These are phyloP conservation scores for Zygosaccharomyces lentus DNA, from an alignment of 805 yeast species.

Conservation along the genomic window DNA sequence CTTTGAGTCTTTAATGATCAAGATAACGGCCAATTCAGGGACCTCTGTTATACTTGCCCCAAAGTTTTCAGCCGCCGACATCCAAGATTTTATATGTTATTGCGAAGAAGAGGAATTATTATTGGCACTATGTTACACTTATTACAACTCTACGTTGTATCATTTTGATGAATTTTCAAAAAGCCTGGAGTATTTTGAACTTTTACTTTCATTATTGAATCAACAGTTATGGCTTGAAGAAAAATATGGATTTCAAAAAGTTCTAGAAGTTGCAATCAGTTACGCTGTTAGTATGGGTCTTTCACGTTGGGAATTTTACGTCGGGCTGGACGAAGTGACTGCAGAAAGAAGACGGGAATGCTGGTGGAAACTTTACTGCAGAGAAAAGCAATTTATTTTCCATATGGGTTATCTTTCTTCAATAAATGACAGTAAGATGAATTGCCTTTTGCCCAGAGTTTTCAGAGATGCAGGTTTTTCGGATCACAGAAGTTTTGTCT, in stretches of 20 bases:
- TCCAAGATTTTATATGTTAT: conserved; percentile 14
- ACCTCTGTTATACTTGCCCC: neutral
- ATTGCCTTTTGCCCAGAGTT: conserved; percentile 25
- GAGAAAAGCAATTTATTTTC: conserved; percentile 20
- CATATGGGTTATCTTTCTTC: conserved; percentile 22
- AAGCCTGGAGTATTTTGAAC: conserved; percentile 27
- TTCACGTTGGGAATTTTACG: conserved; percentile 34
- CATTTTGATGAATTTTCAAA: conserved; percentile 15
- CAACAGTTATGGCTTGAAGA: conserved; percentile 28
- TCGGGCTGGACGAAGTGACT: conserved; percentile 29
- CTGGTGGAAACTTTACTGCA: conserved; percentile 32
- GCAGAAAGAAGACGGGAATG: conserved; percentile 30
- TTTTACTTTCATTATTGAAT: conserved; percentile 23
- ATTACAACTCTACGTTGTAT: conserved; percentile 26
- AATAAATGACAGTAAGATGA: conserved; percentile 22
- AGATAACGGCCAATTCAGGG: conserved; percentile 5
- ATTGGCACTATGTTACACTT: conserved; percentile 22
- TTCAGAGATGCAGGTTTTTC: conserved; percentile 26
- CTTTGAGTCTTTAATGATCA: conserved; percentile 20
- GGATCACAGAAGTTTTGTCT: conserved; percentile 20
- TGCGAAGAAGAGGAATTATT: conserved; percentile 26
- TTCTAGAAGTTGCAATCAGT: conserved; percentile 22
- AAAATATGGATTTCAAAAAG: conserved; percentile 21
- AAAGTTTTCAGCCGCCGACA: conserved; percentile 7
- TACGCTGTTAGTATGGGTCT: conserved; percentile 29